These are phyloP conservation scores for Yamadazyma kitorensis DNA, from an alignment of 805 yeast species.

Conservation along the genomic window DNA sequence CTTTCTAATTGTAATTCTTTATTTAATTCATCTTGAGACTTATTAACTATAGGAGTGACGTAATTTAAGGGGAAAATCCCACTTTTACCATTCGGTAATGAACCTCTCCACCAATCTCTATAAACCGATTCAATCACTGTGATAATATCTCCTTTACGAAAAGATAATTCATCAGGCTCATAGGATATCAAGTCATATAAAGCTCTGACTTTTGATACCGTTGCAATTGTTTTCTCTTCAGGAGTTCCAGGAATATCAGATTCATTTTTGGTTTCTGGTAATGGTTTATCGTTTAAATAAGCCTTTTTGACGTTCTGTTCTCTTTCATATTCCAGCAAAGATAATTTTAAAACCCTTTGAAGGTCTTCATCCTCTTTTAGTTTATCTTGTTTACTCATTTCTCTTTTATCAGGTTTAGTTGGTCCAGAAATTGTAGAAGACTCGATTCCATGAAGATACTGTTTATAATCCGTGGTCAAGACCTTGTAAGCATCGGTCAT, in stretches of 20 bases:
- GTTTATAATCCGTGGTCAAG: slow-evolving; percentile 39
- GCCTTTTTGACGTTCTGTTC: slow-evolving; percentile 30
- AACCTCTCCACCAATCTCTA: slow-evolving; percentile 95
- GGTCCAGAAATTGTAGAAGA: slow-evolving; percentile 33
- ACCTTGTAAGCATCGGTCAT: slow-evolving; percentile 60
- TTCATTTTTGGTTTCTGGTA: slow-evolving; percentile 24
- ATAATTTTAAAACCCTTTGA: slow-evolving; percentile 69
- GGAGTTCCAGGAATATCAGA: slow-evolving; percentile 1
- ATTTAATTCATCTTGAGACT: slow-evolving; percentile 56
- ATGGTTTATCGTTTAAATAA: slow-evolving; percentile 30
- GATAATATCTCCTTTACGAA: slow-evolving; percentile 82
- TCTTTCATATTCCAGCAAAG: slow-evolving; percentile 59
- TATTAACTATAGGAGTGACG: slow-evolving; percentile 73
- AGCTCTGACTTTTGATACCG: slow-evolving; percentile 71
- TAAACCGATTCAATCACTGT: slow-evolving; percentile 84
- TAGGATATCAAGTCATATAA: slow-evolving; percentile 74
- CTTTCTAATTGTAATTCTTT: slow-evolving; percentile 51
- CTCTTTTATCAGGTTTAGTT: slow-evolving; percentile 55
- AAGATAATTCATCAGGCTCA: slow-evolving; percentile 86
- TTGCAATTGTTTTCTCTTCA: slow-evolving; percentile 35
- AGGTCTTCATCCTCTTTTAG: slow-evolving; percentile 70
- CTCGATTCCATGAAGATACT: slow-evolving; percentile 18
- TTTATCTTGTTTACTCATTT: slow-evolving; percentile 44
- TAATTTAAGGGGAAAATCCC: slow-evolving; percentile 94
- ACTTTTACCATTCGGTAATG: slow-evolving; percentile 64